Conservation (phyloP, 805 yeast species). For the Zygotorulaspora chibaensis region DNA sequence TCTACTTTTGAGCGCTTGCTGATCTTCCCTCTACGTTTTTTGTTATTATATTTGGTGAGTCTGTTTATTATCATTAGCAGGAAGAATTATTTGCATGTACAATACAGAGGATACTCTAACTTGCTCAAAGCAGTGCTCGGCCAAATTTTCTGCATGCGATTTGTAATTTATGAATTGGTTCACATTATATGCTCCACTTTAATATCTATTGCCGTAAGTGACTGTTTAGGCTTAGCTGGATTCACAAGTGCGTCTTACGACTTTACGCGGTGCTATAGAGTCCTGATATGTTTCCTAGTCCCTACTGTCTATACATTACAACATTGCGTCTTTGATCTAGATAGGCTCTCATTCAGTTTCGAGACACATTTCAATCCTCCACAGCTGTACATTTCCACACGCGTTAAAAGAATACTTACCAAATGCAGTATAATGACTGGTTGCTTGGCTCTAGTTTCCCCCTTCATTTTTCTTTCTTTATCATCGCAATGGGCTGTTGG, state of each 20-base stretch:
- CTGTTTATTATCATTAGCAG: conserved; percentile 38
- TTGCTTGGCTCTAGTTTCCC: conserved; percentile 36
- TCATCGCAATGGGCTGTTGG: conserved; percentile 34
- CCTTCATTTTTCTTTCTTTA: conserved; percentile 41
- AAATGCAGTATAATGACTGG: conserved; percentile 27
- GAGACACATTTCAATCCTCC: conserved; percentile 40
- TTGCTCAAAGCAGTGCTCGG: conserved; percentile 21
- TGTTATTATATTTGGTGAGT: conserved; percentile 30
- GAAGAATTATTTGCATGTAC: conserved; percentile 40
- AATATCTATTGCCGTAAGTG: conserved; percentile 23
- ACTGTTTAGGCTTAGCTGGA: conserved; percentile 17
- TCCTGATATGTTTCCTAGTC: conserved; percentile 35
- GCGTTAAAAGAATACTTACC: conserved; percentile 34
- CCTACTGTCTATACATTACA: conserved; percentile 47
- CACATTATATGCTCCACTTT: conserved; percentile 22
- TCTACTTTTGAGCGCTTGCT: conserved; percentile 25
- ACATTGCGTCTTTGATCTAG: conserved; percentile 51
- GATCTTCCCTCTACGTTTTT: conserved; percentile 28
- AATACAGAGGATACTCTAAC: conserved; percentile 30
- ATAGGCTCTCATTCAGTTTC: conserved; percentile 45
- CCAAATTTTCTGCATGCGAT: conserved; percentile 34
- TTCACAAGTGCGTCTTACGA: conserved; percentile 6
- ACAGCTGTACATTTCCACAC: conserved; percentile 30
- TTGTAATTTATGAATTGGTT: conserved; percentile 23
- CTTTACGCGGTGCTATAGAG: conserved; percentile 20